A percentile compares a stretch with the other conserved stretches of the same genome.
phyloP scores from a whole-genome alignment of 768 basidiomycete species.

The Vararia minispora region DNA sequence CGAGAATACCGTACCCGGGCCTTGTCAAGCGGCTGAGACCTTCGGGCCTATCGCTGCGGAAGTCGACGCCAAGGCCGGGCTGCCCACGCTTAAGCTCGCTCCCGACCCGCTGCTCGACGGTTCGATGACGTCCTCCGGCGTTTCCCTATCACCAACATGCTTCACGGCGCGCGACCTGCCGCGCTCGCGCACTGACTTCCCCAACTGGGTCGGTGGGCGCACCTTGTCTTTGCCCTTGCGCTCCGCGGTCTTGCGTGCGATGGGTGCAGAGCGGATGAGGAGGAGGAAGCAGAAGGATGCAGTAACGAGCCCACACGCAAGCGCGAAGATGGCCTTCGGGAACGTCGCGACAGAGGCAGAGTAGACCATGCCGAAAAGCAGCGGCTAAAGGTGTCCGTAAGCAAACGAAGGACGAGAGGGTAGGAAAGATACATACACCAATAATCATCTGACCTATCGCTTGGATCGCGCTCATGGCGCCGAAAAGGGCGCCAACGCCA shows the following conservation, averaged over 20 bases:
- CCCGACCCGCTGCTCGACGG: no score
- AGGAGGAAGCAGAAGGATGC: constrained; percentile 36
- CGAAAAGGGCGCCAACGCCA: constrained; percentile 48
- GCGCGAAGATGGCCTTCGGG: constrained; percentile 58
- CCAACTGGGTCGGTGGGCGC: not conserved
- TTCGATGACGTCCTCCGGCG: no score
- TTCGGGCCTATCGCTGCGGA: no score
- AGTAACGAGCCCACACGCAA: constrained; percentile 45
- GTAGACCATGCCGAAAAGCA: constrained; percentile 59
- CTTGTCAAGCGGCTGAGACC: no score
- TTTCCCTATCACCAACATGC: constrained; percentile 10
- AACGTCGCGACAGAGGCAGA: constrained; percentile 48
- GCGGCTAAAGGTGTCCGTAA: constrained; percentile 33
- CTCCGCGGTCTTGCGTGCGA: constrained; percentile 5
- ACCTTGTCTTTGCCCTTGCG: constrained; percentile 8
- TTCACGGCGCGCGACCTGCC: constrained; percentile 13
- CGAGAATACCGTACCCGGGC: no score
- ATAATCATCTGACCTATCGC: constrained; percentile 55
- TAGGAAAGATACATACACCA: constrained; percentile 25
- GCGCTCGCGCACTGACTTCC: constrained; percentile 8
- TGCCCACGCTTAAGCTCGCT: no score
- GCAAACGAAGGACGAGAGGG: not conserved
- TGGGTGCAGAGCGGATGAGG: constrained; percentile 25
- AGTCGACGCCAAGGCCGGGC: no score
- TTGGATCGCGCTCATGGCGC: constrained; percentile 57